Conservation (phyloP, 257 asterid species). For the Solanum etuberosum region DNA sequence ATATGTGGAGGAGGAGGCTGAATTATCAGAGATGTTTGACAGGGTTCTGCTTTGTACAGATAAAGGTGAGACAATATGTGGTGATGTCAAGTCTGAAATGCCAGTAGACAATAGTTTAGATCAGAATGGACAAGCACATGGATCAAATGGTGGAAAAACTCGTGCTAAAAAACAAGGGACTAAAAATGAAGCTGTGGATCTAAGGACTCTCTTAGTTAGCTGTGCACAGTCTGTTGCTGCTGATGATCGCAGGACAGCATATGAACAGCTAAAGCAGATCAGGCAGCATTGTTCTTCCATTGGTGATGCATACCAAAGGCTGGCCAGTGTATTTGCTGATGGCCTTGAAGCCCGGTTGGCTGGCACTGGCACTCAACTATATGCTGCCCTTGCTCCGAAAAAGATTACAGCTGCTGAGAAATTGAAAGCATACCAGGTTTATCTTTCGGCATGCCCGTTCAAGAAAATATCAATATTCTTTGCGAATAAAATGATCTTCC, state of each 20-base stretch:
- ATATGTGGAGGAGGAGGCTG: constrained; percentile 49
- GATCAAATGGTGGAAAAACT: constrained; percentile 24
- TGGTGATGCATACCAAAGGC: constrained; percentile 71
- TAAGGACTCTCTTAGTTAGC: constrained; percentile 56
- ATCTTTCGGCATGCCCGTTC: constrained; percentile 66
- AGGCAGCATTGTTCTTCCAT: constrained; percentile 51
- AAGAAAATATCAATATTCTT: constrained; percentile 50
- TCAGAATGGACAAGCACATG: constrained; percentile 17
- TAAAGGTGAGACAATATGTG: constrained; percentile 18
- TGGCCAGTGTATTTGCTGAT: constrained; percentile 55
- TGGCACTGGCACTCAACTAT: constrained; percentile 65
- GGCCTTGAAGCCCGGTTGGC: constrained; percentile 85
- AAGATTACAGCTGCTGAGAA: constrained; percentile 62
- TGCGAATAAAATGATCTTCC: constrained; percentile 48
- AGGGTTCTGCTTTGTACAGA: constrained; percentile 55
- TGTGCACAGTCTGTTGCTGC: constrained; percentile 83
- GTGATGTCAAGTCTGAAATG: constrained; percentile 1
- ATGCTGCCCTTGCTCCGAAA: constrained; percentile 46
- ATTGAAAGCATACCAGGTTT: constrained; percentile 74
- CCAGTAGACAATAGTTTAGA: constrained; percentile 3
- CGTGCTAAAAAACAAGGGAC: constrained; percentile 34
- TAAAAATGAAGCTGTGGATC: constrained; percentile 50
- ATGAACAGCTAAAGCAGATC: constrained; percentile 62
- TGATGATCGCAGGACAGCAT: constrained; percentile 62
- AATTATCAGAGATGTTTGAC: constrained; percentile 76